Evolutionary conservation across 345 rosid species (phyloP).

Genomic region (Diplotaxis tenuifolia): DNA sequence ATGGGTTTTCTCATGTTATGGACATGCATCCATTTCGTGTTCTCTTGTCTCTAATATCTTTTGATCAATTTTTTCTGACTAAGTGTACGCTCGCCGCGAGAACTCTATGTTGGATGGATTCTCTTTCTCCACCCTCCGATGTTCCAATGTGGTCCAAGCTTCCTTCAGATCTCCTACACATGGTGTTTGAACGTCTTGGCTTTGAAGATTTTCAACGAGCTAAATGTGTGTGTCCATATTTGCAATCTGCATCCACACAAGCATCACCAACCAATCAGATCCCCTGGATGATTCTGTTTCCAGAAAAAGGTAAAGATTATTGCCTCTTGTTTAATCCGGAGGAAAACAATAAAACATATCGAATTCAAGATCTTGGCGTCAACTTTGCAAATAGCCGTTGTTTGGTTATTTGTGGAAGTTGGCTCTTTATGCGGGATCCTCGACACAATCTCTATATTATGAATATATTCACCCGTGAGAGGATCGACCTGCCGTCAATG

Average conservation of each 20-base stretch:
- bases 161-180: too few relatives aligned
- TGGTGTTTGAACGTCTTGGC: too few relatives aligned
- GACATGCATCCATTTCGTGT: neutral
- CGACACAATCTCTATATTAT: neutral
- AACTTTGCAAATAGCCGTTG: too few relatives aligned
- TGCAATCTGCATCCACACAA: too few relatives aligned
- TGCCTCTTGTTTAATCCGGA: constrained; percentile 10
- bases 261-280: too few relatives aligned
- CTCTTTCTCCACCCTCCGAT: neutral
- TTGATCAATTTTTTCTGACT: neutral
- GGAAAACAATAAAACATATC: neutral
- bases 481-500: too few relatives aligned
- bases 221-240: constrained; percentile 8
- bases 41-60: neutral
- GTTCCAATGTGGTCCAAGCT: constrained; percentile 20
- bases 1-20: neutral
- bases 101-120: neutral
- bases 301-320: neutral
- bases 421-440: constrained; percentile 3
- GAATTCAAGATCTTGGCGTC: too few relatives aligned
- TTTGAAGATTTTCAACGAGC: constrained; percentile 13
- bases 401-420: constrained; percentile 11
- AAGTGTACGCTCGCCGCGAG: neutral
- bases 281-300: too few relatives aligned
- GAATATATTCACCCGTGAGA: too few relatives aligned